Percentiles rank a stretch among this genome's conserved stretches.
Conservation (phyloP, 1,139 yeast genomes). For the Hyphopichia burtonii region DNA sequence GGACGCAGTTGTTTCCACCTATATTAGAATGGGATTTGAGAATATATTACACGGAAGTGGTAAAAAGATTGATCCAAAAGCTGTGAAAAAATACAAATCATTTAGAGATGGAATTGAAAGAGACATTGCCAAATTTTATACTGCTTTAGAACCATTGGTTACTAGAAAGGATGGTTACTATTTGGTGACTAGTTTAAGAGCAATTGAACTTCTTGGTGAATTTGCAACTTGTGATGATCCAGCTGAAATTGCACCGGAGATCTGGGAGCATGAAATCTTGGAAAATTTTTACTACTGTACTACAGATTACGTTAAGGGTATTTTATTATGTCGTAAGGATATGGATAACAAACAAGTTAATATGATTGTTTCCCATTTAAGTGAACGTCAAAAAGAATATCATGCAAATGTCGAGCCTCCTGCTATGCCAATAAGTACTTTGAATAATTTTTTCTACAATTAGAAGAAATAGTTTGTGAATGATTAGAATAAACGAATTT, state of each 20-base stretch:
- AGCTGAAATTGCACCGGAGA: slow-evolving; percentile 47
- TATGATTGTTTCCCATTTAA: slow-evolving; percentile 28
- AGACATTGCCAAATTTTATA: slow-evolving; percentile 68
- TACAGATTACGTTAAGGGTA: slow-evolving; percentile 59
- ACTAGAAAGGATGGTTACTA: slow-evolving; percentile 47
- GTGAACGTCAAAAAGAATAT: slow-evolving; percentile 30
- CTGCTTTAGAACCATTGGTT: slow-evolving; percentile 55
- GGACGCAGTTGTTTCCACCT: slow-evolving; percentile 44
- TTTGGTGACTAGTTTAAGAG: slow-evolving; percentile 52
- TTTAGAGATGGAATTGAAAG: slow-evolving; percentile 43
- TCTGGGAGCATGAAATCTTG: slow-evolving; percentile 57
- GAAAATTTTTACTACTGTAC: slow-evolving; percentile 66
- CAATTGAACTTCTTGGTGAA: slow-evolving; percentile 71
- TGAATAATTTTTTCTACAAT: slow-evolving; percentile 33
- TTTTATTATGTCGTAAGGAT: slow-evolving; percentile 46
- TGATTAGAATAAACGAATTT: not conserved
- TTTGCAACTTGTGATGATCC: slow-evolving; percentile 58
- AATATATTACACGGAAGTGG: slow-evolving; percentile 48
- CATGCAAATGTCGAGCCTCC: slow-evolving; percentile 39
- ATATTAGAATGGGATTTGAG: slow-evolving; percentile 46
- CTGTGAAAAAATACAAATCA: slow-evolving; percentile 44
- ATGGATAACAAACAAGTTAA: slow-evolving; percentile 35
- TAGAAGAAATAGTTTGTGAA: slow-evolving; percentile 6
- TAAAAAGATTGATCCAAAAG: slow-evolving; percentile 58
- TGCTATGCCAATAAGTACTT: slow-evolving; percentile 28